Base-by-base conservation (phyloP, 805 yeast genomes). In the Saturnispora dispora region DNA sequence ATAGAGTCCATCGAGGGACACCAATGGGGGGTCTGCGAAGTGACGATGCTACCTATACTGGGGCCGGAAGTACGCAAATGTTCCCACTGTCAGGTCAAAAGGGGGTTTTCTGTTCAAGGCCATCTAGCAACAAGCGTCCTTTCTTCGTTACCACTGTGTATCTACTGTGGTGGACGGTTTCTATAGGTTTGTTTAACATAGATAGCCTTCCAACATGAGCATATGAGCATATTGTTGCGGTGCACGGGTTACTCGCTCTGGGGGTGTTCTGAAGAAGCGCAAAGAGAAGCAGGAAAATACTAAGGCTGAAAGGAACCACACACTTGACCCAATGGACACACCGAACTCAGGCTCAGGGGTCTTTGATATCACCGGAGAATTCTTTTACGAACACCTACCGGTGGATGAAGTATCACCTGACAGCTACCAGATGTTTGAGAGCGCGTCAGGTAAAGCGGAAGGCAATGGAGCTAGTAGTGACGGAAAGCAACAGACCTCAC, bases 161-260 rank as follows among this genome's bases (percentile, higher is more conserved):
- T 52, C 6, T 45, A 48, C 23, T 54, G 58, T 46, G 60, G 60
- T 6, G 60, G 60, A 1, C 45, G 58, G 7, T 56, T 47, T 40
- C 36, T 17, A 15, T 42, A 44, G 43, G 11, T 18, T 25, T 47
- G 2, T 11, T 11, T 30, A 30, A 3, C 10, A 30, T 9, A 9
- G n/a, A 11, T 5, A 30, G 15, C 13, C 2, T 30, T 11, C 4
- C 10, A 30, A 30, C 33, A 30, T 47, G 50, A 47, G 50, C 50
- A 20, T 20, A 39, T 39, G 39, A 39, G 45, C 45, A 18, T 5
- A 5, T 4, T 17, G 41, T 17, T n/a, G 9, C 15, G 41, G 41
- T 37, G 41, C 22, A 37, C 23, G 22, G 41, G 41, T 37, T 37
- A n/a, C 9, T 22, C 8, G 30, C 10, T 22, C 30, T 13, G 27